phyloP scores from a whole-genome alignment of 352 stramenopile genomes.

The Phytophthora cryptogea region DNA sequence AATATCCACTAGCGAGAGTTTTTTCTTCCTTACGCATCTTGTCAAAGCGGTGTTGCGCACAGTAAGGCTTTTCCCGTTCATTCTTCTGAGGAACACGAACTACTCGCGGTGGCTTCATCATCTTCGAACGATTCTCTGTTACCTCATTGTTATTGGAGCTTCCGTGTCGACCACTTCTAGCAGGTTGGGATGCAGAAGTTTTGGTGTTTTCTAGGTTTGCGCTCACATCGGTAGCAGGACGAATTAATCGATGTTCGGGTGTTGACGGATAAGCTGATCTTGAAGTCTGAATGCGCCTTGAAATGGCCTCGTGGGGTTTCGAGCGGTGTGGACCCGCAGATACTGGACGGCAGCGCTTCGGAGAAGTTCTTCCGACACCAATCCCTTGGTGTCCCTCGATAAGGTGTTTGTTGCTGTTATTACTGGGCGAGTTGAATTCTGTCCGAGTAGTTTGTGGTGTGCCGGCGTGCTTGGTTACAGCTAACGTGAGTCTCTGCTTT shows the following conservation, averaged over 20 bases:
- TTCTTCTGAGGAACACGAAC: conserved; percentile 69
- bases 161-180: conserved; percentile 10
- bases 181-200: conserved; percentile 1
- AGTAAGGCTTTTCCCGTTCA: conserved; percentile 73
- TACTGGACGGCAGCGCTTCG: conserved; percentile 66
- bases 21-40: conserved; percentile 45
- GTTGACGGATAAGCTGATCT: conserved; percentile 50
- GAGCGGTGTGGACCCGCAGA: conserved; percentile 60
- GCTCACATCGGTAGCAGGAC: not conserved
- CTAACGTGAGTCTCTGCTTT: conserved; percentile 50
- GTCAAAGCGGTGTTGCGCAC: conserved; percentile 60
- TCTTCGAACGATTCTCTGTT: conserved; percentile 26
- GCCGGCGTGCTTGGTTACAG: conserved; percentile 47
- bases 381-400: conserved; percentile 30
- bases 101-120: conserved; percentile 26
- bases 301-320: conserved; percentile 29
- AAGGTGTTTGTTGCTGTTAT: conserved; percentile 19
- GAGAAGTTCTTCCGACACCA: conserved; percentile 51
- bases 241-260: conserved; percentile 9
- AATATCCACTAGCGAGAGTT: conserved; percentile 44
- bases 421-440: conserved; percentile 9
- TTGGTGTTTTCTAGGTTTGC: conserved; percentile 10
- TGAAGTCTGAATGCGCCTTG: conserved; percentile 57
- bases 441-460: conserved; percentile 10
- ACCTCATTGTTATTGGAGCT: conserved; percentile 5